A percentile compares a stretch with the other conserved stretches of the same genome.
Evolutionary conservation across 257 asterid genomes (phyloP).

Genomic region (Solanum etuberosum): DNA sequence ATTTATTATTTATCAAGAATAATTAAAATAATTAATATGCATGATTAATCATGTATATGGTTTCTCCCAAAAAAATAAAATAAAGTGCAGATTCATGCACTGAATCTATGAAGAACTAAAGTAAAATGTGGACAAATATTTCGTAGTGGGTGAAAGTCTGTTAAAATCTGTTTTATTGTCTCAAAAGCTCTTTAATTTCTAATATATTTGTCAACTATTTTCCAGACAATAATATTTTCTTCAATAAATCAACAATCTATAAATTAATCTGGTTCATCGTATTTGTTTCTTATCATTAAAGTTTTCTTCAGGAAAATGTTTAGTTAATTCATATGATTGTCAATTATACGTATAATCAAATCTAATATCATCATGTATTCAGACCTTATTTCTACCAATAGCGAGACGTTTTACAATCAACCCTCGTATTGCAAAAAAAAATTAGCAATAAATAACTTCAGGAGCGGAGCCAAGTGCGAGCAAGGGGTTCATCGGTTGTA

Average conservation of each 20-base stretch:
- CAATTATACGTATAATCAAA: neutral
- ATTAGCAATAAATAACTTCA: neutral
- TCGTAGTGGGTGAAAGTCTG: neutral
- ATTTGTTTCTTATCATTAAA: neutral
- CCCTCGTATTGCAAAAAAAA: neutral
- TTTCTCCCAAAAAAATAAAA: neutral
- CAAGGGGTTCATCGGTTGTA: neutral
- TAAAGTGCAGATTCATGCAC: conserved; percentile 10
- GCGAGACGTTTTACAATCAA: neutral
- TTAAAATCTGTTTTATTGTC: neutral
- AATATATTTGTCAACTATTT: neutral
- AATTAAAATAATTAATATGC: neutral
- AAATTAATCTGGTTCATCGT: neutral
- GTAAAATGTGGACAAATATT: neutral
- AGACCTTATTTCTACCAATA: rapidly evolving
- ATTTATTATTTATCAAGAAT: neutral
- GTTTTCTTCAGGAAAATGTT: neutral
- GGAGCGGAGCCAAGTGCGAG: neutral
- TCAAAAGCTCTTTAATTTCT: neutral
- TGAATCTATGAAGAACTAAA: neutral
- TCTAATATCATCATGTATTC: too few relatives aligned
- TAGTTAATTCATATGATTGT: neutral
- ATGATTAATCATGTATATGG: neutral
- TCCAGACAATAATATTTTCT: neutral
- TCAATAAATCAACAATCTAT: neutral